Percentiles rank a stretch among this genome's conserved stretches.
Conservation (phyloP, 305 asterid genomes). For the Euphrasia arctica region DNA sequence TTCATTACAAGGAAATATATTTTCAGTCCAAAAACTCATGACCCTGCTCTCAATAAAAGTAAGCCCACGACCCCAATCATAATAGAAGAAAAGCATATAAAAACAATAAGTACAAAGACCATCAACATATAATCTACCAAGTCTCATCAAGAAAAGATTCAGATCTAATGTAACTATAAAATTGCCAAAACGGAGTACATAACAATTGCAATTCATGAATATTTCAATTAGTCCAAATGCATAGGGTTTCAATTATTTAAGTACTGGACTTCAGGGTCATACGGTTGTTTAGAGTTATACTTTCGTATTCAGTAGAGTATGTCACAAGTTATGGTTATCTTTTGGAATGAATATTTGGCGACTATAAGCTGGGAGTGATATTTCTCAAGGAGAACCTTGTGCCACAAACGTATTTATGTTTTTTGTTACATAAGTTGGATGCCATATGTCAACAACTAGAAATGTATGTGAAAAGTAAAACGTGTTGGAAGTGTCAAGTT, state of each 20-base stretch:
- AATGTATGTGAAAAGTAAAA: background rate
- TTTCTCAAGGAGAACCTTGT: background rate
- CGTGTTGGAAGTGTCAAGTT: slow-evolving; percentile 1
- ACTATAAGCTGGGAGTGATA: no score
- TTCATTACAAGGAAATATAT: slow-evolving; percentile 51
- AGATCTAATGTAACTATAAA: slow-evolving; percentile 6
- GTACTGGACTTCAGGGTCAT: no score
- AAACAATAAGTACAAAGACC: slow-evolving; percentile 25
- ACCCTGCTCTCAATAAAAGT: slow-evolving; percentile 55
- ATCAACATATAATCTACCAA: slow-evolving; percentile 5
- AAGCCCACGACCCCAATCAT: slow-evolving; percentile 92
- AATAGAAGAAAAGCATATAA: slow-evolving; percentile 32
- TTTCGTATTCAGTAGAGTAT: no score
- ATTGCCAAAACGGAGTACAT: slow-evolving; percentile 10
- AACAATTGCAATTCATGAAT: background rate
- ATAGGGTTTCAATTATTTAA: no score
- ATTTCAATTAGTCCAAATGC: no score
- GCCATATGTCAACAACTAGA: slow-evolving; percentile 14
- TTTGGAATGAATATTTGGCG: no score
- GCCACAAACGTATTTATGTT: slow-evolving; percentile 14
- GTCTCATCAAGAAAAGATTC: slow-evolving; percentile 16
- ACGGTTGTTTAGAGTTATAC: no score
- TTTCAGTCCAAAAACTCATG: slow-evolving; percentile 58
- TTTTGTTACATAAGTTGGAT: background rate
- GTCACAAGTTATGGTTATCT: no score